These are phyloP conservation scores for Leccinum broughii DNA, from an alignment of 768 basidiomycete genomes.

Conservation along the genomic window DNA sequence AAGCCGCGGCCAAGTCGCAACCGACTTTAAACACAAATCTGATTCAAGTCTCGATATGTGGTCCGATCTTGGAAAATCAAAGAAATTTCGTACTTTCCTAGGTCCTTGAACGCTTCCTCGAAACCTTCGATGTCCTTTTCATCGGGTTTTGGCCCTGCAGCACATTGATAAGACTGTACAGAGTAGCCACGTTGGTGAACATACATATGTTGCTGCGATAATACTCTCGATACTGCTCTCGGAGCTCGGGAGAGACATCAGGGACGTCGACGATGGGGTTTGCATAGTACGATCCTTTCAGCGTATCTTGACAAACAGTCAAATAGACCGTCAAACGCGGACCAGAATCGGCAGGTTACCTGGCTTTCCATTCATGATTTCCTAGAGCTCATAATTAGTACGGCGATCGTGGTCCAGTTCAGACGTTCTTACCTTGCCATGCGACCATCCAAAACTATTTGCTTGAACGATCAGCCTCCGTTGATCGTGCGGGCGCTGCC, in stretches of 20 bases:
- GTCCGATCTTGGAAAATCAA: neutral
- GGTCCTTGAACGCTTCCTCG: constrained; percentile 84
- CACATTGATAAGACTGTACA: neutral
- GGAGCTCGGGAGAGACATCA: constrained; percentile 56
- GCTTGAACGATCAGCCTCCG: neutral
- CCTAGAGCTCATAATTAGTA: constrained; percentile 40
- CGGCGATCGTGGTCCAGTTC: neutral
- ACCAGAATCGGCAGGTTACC: constrained; percentile 39
- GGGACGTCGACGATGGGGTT: constrained; percentile 68
- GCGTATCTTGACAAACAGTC: constrained; percentile 51
- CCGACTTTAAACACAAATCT: constrained; percentile 86
- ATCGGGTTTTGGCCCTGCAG: constrained; percentile 61
- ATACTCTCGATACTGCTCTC: constrained; percentile 71
- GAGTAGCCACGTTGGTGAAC: constrained; percentile 8
- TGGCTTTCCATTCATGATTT: constrained; percentile 95
- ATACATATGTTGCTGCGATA: constrained; percentile 89
- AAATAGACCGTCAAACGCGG: neutral
- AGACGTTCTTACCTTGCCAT: constrained; percentile 72
- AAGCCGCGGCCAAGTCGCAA: constrained; percentile 77
- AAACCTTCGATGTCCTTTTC: constrained; percentile 71
- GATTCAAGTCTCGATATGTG: constrained; percentile 7
- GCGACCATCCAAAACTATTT: constrained; percentile 91
- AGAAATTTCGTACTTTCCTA: constrained; percentile 54
- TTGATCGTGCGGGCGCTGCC: neutral
- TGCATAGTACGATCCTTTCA: constrained; percentile 96